Evolutionary conservation across 495 filamentous ascomycete genomes (phyloP), one percentile per base, ranked within the genome.

Genomic region (Xylaria cubensis): DNA sequence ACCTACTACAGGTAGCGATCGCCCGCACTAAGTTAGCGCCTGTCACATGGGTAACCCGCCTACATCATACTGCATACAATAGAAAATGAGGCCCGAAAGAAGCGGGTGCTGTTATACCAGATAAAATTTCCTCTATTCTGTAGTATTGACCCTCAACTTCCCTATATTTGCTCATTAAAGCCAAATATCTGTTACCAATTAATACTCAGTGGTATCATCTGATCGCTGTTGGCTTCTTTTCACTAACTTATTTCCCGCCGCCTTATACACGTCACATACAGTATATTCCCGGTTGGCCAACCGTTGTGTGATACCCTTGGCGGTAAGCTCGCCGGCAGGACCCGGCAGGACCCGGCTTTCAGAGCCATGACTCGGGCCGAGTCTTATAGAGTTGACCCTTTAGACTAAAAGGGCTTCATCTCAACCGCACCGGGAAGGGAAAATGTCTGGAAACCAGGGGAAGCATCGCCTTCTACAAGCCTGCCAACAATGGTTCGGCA

Each of bases 401-500:
- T 13, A 24, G 7, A 66, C 9, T 0, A 29, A 39, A 2, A 36
- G 17, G 17, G 13, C 65, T 42, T 29, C 36, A 42, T 42, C 15
- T 67, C 50, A 44, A 26, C 48, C 7, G 50, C 19, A 32, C 32
- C 8, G 13, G 19, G 50, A 56, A 0, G 2, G 10, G 15, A 53
- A 44, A 56, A 71, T 71, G 59, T 9, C 48, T 44, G 12, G 48
- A 21, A 7, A 34, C 19, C 32, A 9, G 24, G 13, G 58, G 46
- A 70, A 62, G 46, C 29, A 13, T 17, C 17, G 42, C 44, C 17
- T 70, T 36, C 58, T 15, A 56, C 44, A 41, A 62, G 46, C 34
- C 24, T 64, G 55, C 36, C 75, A 69, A 51, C 72, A 65, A 74
- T 77, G 70, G 72, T 64, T 77, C 19, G 59, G 56, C 44, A 69